These are phyloP conservation scores for Iris pallida DNA, from an alignment of 116 monocot genomes.

Conservation along the genomic window DNA sequence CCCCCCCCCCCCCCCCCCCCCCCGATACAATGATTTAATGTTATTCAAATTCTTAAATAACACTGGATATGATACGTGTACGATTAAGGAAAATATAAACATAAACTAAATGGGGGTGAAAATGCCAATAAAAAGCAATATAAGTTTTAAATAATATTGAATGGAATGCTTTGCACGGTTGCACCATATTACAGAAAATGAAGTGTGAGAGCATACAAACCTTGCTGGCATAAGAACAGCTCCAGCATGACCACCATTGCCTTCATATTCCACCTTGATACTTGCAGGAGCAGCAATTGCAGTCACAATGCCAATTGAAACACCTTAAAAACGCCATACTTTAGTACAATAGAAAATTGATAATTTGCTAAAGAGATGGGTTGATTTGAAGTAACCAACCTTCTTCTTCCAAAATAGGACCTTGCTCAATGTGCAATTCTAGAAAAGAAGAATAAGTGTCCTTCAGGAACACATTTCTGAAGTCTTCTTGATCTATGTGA, in stretches of 20 bases:
- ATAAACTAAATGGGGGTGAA: no score
- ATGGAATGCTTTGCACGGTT: no score
- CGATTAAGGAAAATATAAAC: no score
- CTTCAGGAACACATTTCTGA: constrained; percentile 61
- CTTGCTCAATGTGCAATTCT: constrained; percentile 99
- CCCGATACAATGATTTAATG: no score
- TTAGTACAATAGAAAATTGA: not conserved
- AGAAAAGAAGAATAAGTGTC: constrained; percentile 82
- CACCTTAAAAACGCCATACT: constrained; percentile 28
- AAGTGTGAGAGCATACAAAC: constrained; percentile 28
- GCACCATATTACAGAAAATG: no score
- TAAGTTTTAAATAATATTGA: no score
- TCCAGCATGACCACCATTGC: constrained; percentile 97
- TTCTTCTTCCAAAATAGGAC: constrained; percentile 93
- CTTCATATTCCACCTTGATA: constrained; percentile 86
- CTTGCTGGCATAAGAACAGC: constrained; percentile 95
- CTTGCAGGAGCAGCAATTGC: constrained; percentile 99
- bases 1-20: no score
- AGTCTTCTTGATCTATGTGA: constrained; percentile 37
- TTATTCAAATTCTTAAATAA: no score
- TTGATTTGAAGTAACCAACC: constrained; percentile 33
- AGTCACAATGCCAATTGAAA: constrained; percentile 88
- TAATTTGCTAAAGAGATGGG: not conserved
- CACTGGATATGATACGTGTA: no score
- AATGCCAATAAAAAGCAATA: no score